phyloP scores from a whole-genome alignment of 495 filamentous ascomycete species.

The Clavariopsis aquatica region DNA sequence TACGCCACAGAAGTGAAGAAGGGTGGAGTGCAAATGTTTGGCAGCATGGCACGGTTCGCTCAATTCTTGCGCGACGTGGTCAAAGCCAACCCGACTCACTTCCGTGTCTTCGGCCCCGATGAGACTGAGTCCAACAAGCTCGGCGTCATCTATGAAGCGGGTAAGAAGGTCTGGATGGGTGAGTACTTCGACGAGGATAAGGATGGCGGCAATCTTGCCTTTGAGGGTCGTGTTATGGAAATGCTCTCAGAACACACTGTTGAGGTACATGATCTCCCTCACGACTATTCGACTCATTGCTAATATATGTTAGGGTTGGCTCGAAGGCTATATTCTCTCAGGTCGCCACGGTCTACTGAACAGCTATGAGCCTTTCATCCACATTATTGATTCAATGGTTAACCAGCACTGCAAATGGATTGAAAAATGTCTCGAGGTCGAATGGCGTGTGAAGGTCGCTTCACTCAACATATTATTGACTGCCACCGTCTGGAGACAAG shows the following conservation, averaged over 20 bases:
- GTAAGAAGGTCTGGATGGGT: slow-evolving; percentile 75
- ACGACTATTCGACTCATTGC: background rate
- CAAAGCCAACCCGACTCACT: slow-evolving; percentile 59
- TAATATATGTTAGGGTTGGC: slow-evolving; percentile 52
- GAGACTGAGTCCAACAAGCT: slow-evolving; percentile 80
- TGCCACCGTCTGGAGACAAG: slow-evolving; percentile 73
- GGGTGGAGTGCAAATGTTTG: slow-evolving; percentile 50
- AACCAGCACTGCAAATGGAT: slow-evolving; percentile 82
- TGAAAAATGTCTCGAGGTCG: slow-evolving; percentile 71
- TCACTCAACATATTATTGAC: slow-evolving; percentile 76
- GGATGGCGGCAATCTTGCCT: slow-evolving; percentile 67
- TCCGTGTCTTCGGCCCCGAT: slow-evolving; percentile 73
- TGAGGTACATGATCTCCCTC: slow-evolving; percentile 49
- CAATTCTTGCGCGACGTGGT: slow-evolving; percentile 64
- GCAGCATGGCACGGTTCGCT: slow-evolving; percentile 67
- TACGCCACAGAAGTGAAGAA: slow-evolving; percentile 60
- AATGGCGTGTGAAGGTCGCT: slow-evolving; percentile 66
- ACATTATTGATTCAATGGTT: slow-evolving; percentile 78
- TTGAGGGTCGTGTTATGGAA: slow-evolving; percentile 70
- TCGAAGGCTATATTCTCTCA: slow-evolving; percentile 71
- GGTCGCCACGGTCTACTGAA: slow-evolving; percentile 73
- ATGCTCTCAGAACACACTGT: slow-evolving; percentile 75
- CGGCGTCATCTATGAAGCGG: slow-evolving; percentile 62
- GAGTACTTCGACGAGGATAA: slow-evolving; percentile 72
- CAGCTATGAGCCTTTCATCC: slow-evolving; percentile 76